Evolutionary conservation across 1,284 basidiomycete species (phyloP), one percentile per base, ranked within the genome.

Genomic region (Malassezia arunalokei): DNA sequence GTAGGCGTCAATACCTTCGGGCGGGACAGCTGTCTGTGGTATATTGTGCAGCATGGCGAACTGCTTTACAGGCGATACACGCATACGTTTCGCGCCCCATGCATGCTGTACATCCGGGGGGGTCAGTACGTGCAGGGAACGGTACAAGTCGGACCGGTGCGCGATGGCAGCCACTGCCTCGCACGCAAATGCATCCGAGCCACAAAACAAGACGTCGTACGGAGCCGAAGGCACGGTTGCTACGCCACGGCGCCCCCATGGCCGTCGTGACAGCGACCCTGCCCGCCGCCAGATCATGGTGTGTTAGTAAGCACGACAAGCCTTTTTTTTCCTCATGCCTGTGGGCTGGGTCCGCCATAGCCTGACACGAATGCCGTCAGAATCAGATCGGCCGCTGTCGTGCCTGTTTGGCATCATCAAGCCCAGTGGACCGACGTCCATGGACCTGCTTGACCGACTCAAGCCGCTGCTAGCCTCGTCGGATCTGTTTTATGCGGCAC

Each of bases 351-450:
- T 24, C 20, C 20, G 20, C 20, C 20, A 4, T 24, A 24, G 20
- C 20, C 20, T 24, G 20, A 24, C 20, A 24, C 20, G 20, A 2
- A 35, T 35, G 33, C 11, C 11, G 15, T 11, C 11, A 5, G 33
- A 35, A 35, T 15, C 33, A 7, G 45, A 48, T 27, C 68, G 77
- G 0, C 87, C 87, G 2, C 67, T 86, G 5, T 86, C 84, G 43
- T 87, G 82, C 15, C 76, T 92, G 12, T 89, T 94, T 73, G 88
- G 81, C 5, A 75, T 94, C 44, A 77, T 79, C 50, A 94, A 94
- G 73, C 88, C 88, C 3, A 85, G 86, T 5, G 88, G 89, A 1
- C 83, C 83, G 27, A 83, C 85, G 1, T 91, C 88, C 32, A 98
- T 98, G 92, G 78, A 83, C 32, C 74, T 95, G 35, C 81, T 98